These are phyloP conservation scores for Neonectria neomacrospora DNA, from an alignment of 2,329 filamentous ascomycete species.

Conservation along the genomic window DNA sequence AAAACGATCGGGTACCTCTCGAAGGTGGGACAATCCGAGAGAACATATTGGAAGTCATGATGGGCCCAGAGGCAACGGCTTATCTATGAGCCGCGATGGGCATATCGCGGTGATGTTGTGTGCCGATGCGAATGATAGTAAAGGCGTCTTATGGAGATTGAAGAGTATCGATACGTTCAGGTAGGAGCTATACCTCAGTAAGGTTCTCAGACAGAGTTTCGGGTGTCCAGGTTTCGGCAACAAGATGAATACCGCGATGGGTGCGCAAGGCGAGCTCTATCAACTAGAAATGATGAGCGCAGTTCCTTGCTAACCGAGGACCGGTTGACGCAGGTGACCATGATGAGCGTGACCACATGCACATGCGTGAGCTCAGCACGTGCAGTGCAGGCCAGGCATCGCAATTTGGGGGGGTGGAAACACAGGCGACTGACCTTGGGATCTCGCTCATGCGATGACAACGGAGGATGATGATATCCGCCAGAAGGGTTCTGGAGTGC, in stretches of 20 bases:
- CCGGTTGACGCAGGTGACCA: slow-evolving; percentile 32
- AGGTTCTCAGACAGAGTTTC: not conserved
- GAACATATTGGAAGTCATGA: slow-evolving; percentile 62
- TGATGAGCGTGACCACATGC: slow-evolving; percentile 42
- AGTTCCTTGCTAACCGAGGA: not conserved
- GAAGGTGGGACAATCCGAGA: slow-evolving; percentile 52
- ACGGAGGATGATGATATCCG: not conserved
- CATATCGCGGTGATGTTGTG: slow-evolving; percentile 33
- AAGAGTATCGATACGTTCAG: not conserved
- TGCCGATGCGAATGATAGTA: not conserved
- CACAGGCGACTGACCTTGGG: slow-evolving; percentile 2
- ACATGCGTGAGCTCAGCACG: slow-evolving; percentile 33
- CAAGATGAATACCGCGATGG: not conserved
- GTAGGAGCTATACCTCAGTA: not conserved
- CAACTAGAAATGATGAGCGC: not conserved
- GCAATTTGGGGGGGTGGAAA: not conserved
- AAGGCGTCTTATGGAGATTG: not conserved
- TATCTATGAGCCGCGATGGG: slow-evolving; percentile 16
- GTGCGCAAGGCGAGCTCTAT: not conserved
- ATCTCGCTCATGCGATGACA: not conserved
- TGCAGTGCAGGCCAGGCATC: slow-evolving; percentile 1
- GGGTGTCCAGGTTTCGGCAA: not conserved
- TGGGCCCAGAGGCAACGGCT: slow-evolving; percentile 22
- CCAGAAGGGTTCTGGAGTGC: slow-evolving; percentile 1
- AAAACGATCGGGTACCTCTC: slow-evolving; percentile 56